Conservation (phyloP, 306 rosid species). For the Ammopiptanthus mongolicus region DNA sequence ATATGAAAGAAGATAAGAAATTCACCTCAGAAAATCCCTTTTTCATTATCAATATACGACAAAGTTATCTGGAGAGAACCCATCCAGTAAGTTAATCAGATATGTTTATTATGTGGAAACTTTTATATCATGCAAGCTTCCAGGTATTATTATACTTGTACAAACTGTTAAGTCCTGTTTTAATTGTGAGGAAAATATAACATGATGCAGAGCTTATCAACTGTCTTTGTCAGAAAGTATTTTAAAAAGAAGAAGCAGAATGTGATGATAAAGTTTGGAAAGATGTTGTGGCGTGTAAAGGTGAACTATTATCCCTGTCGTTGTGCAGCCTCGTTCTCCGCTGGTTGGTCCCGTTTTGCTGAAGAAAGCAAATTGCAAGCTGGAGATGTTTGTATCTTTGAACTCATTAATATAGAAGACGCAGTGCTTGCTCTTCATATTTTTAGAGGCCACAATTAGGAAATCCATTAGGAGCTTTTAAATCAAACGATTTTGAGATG, state of each 20-base stretch:
- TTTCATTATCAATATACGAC: background rate
- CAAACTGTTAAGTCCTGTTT: background rate
- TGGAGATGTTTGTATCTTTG: constrained; percentile 3
- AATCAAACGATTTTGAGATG: background rate
- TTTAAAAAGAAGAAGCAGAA: background rate
- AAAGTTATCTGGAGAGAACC: background rate
- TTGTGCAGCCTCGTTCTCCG: background rate
- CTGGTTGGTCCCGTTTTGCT: background rate
- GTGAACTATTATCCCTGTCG: background rate
- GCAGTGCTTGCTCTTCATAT: background rate
- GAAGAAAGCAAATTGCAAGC: background rate
- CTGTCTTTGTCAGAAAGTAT: background rate
- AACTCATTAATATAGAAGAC: background rate
- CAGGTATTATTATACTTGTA: background rate
- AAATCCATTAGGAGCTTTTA: background rate
- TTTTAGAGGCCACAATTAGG: background rate
- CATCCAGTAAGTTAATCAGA: background rate
- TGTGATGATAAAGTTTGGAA: background rate
- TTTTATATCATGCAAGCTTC: background rate
- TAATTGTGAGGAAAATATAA: background rate
- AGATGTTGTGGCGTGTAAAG: background rate
- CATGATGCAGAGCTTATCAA: background rate
- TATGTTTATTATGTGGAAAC: background rate
- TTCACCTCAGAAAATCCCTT: background rate
- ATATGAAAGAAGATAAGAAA: background rate